Percentiles rank a stretch among this genome's conserved stretches.
These are phyloP conservation scores for Arthrobotrys sphaeroides DNA, from an alignment of 2,329 filamentous ascomycete species.

Conservation along the genomic window DNA sequence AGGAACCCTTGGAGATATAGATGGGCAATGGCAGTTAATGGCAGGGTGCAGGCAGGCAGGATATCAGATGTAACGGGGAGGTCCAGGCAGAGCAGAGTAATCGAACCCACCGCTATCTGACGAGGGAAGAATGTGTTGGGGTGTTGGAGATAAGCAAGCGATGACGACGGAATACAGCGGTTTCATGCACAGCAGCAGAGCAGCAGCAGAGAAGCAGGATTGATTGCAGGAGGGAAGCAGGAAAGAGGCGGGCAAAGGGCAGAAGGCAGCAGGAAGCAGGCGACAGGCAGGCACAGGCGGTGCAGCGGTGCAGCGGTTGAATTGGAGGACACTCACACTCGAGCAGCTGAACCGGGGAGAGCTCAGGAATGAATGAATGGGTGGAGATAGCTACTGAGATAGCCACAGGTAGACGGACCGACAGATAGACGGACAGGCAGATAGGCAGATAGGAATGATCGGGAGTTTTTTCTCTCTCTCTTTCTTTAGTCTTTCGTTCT, in stretches of 20 bases:
- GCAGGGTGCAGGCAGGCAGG: not conserved
- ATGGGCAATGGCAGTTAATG: constrained; percentile 2
- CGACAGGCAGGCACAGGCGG: not conserved
- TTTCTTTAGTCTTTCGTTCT: not conserved
- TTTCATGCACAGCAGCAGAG: too few species aligned
- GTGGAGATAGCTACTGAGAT: constrained; percentile 6
- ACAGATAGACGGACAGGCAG: too few species aligned
- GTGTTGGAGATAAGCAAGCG: constrained; percentile 51
- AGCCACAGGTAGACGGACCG: too few species aligned
- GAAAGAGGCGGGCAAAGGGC: not conserved
- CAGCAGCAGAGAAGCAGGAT: not conserved
- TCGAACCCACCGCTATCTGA: constrained; percentile 14
- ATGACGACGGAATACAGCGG: not conserved
- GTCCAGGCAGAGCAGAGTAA: constrained; percentile 8
- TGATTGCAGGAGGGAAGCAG: not conserved
- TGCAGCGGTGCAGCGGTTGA: constrained; percentile 14
- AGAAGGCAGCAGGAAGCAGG: not conserved
- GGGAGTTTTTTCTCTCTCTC: constrained; percentile 19
- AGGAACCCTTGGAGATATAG: constrained; percentile 20
- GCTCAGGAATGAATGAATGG: constrained; percentile 14
- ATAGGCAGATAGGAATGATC: constrained; percentile 31
- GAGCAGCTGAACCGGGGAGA: constrained; percentile 25
- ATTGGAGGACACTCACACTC: constrained; percentile 18
- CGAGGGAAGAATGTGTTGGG: constrained; percentile 28
- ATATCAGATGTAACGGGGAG: constrained; percentile 26